Base-by-base conservation (phyloP, 805 yeast genomes). In the Metschnikowia gruessii region DNA sequence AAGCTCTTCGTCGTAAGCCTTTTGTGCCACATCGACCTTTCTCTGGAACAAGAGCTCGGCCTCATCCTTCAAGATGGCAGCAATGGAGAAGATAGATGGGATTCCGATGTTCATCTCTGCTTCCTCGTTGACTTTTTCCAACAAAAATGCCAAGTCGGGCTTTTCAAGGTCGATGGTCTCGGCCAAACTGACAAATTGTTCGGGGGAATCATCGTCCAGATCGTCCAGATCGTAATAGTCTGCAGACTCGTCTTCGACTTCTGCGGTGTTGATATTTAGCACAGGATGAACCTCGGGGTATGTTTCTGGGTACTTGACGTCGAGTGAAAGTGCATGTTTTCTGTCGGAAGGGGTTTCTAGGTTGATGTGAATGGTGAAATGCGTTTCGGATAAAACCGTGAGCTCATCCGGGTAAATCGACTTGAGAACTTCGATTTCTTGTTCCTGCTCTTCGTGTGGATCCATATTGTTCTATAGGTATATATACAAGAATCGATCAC, bases 371-470 rank as follows among this genome's bases (percentile, higher is more conserved):
- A 92, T 76, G 36, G 79, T 72, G 61, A 80, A 87, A 31, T 73
- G 73, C 6, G 71, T 65, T 17, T 76, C 77, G 1, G 77, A 60
- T 30, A 73, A 56, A 9, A 70, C 58, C n/a, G 62, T 67, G 28
- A 88, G 67, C 64, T 92, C 99, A 61, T 92, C 97, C 5, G 98
- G 99, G 63, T 94, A 92, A 45, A 92, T 92, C 15, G 95, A 83
- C 61, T 87, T 83, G 48, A 92, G 76, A 43, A 94, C 90, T 64
- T 91, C 97, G 38, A 94, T 63, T 65, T 92, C 99, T 67, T 92
- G 96, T 24, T 61, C 65, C 62, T 92, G 97, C 61, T 94, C 97
- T 63, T 87, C 96, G 43, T 65, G 61, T 46, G 83, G 79, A 57
- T 86, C 91, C 95, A 87, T 87, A 6, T 26, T 26, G 28, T 6